Evolutionary conservation across 1,284 basidiomycete genomes (phyloP), one percentile per base, ranked within the genome.

Genomic region (Flammula alnicola): DNA sequence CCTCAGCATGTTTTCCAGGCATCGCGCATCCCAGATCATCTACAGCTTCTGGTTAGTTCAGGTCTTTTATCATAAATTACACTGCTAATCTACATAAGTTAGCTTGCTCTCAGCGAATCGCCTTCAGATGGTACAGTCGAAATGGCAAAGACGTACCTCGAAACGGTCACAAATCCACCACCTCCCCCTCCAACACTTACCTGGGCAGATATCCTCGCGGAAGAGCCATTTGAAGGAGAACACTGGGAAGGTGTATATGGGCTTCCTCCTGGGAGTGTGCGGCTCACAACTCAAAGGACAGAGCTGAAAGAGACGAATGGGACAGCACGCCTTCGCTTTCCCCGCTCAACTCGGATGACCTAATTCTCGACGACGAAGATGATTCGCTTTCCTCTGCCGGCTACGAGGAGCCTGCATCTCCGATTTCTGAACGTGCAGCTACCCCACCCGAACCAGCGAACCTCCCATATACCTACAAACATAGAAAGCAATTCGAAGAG

Each of bases 151-250:
- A 49, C 66, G 0, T 78, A 81, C 52, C 70, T 86, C 6, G 70
- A 84, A 29, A 63, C 58, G 1, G 63, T 75, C 6, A 66, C 63
- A 20, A 75, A 82, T 53, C 81, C 83, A 22, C 66, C 72, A 0
- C 54, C 66, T 22, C 59, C 70, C 2, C 66, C 75, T 9, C 63
- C 70, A 5, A 59, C 69, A 3, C 64, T 87, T 7, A 88, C 83
- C 9, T 91, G 87, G 90, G 74, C 77, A 50, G 77, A 82, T n/a
- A 90, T 92, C 45, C 73, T 91, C 10, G 77, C 78, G 1, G 88
- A 88, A 58, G 88, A 91, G 45, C 86, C 88, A 2, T 87, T 88
- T 55, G 83, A 88, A 65, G 87, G 86, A 5, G 82, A 90, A 51
- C 88, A 90, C 56, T 89, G 88, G 87, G 75, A 88, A 62, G 85